These are phyloP conservation scores for Pulveroboletus frians DNA, from an alignment of 768 basidiomycete species.

Conservation along the genomic window DNA sequence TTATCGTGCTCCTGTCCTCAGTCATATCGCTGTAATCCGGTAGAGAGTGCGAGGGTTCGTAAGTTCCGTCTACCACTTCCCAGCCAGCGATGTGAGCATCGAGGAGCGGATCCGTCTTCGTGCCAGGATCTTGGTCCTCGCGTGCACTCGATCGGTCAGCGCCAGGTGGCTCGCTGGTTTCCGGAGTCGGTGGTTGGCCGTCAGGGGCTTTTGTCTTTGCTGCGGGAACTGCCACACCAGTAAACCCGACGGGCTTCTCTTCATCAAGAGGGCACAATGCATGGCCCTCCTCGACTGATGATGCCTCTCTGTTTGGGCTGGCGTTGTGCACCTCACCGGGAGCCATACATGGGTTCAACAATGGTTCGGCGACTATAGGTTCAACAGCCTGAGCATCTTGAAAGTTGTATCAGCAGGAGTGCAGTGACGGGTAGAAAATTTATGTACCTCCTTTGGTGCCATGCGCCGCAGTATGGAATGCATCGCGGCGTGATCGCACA, in stretches of 20 bases:
- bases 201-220: conserved; percentile 64
- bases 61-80: conserved; percentile 41
- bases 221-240: conserved; percentile 59
- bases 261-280: conserved; percentile 50
- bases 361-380: conserved; percentile 34
- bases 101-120: background rate
- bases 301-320: conserved; percentile 22
- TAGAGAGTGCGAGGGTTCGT: conserved; percentile 44
- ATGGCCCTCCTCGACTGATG: conserved; percentile 44
- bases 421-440: background rate
- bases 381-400: conserved; percentile 39
- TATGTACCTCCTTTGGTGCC: conserved; percentile 48
- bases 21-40: conserved; percentile 40
- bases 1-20: conserved; percentile 46
- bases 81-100: conserved; percentile 39
- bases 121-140: conserved; percentile 8
- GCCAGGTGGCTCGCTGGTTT: conserved; percentile 25
- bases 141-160: conserved; percentile 24
- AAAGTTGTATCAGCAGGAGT: conserved; percentile 4
- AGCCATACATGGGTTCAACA: conserved; percentile 30
- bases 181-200: conserved; percentile 34
- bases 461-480: conserved; percentile 36
- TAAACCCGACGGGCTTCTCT: conserved; percentile 49
- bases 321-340: background rate
- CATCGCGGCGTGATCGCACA: conserved; percentile 28